Evolutionary conservation across 768 basidiomycete species (phyloP), one percentile per base, ranked within the genome.

Genomic region (Tylopilus sp.): DNA sequence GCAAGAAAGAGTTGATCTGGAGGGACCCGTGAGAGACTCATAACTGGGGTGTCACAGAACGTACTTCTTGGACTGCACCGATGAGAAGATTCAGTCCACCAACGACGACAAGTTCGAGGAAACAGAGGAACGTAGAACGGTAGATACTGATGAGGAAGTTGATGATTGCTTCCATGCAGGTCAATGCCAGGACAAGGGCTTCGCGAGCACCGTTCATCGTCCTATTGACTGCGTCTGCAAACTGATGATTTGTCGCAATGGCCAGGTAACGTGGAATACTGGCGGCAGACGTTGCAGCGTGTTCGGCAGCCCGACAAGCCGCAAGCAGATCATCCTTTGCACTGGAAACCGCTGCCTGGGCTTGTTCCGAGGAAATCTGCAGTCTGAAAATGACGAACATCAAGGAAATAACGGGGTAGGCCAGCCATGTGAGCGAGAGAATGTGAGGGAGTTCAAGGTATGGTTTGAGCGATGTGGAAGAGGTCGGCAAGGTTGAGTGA

Each of bases 131-230:
- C 3, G 95, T 89, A 3, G 93, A 95, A 36, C 94, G 86, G 65
- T 97, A 98, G 41, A 86, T 81, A 70, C 92, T 88, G 57, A 98
- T 80, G 57, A 97, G 80, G 69, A 98, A 98, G 61, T 90, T 92
- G 70, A 94, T 85, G 61, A 95, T 79, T 1, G 77, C 83, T 65
- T 97, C 91, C 81, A 95, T 86, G 33, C 84, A 74, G 0, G 89
- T 95, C 50, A 98, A 73, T 3, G 90, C 71, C 36, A 91, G 71
- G 31, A 87, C 72, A 47, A 97, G 77, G 6, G 86, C 79, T 10
- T 75, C 82, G 20, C 89, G 85, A 17, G 92, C 86, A 21, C 78
- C 90, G 48, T 85, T 76, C 69, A 97, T 79, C 0, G 84, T 81
- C 13, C 77, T 89, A 59, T 95, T 92, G 50, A 91, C 83, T 2